Percentiles rank a stretch among this genome's conserved stretches.
Evolutionary conservation across 1,284 basidiomycete species (phyloP).

Genomic region (Psilocybe mexicana): DNA sequence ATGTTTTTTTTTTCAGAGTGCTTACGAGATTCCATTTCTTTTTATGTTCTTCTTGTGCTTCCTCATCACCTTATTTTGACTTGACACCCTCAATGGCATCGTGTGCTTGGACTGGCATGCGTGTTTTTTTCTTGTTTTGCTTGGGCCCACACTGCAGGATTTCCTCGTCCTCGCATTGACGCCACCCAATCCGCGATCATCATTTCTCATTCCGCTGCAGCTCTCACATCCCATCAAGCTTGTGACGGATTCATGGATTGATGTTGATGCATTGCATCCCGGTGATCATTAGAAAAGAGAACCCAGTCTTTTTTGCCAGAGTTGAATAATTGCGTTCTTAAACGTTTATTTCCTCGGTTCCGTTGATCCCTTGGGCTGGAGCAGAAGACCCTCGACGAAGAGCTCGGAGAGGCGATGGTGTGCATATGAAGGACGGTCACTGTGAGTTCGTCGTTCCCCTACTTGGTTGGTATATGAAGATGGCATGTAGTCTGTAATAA

Average conservation of each 20-base stretch:
- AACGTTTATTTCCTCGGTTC: background rate
- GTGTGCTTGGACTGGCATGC: constrained; percentile 2
- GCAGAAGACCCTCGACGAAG: constrained; percentile 21
- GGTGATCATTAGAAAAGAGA: constrained; percentile 16
- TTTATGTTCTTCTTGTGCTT: background rate
- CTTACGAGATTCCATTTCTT: constrained; percentile 6
- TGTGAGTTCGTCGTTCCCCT: background rate
- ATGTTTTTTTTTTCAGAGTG: background rate
- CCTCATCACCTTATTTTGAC: background rate
- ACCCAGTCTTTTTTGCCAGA: background rate
- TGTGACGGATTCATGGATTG: constrained; percentile 45
- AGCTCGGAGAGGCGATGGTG: constrained; percentile 18
- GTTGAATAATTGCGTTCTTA: no score
- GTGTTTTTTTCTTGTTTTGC: background rate
- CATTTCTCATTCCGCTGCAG: constrained; percentile 37
- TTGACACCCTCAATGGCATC: constrained; percentile 1
- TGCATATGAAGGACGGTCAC: no score
- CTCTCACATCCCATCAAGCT: constrained; percentile 45
- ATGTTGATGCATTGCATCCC: constrained; percentile 33
- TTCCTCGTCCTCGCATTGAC: constrained; percentile 38
- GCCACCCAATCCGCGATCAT: constrained; percentile 37
- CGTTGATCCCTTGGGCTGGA: background rate
- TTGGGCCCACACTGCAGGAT: constrained; percentile 28
- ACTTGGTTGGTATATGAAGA: background rate
- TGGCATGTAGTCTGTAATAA: background rate